Base-by-base conservation (phyloP, 1,139 yeast genomes). In the Debaryomycetaceae sp. region DNA sequence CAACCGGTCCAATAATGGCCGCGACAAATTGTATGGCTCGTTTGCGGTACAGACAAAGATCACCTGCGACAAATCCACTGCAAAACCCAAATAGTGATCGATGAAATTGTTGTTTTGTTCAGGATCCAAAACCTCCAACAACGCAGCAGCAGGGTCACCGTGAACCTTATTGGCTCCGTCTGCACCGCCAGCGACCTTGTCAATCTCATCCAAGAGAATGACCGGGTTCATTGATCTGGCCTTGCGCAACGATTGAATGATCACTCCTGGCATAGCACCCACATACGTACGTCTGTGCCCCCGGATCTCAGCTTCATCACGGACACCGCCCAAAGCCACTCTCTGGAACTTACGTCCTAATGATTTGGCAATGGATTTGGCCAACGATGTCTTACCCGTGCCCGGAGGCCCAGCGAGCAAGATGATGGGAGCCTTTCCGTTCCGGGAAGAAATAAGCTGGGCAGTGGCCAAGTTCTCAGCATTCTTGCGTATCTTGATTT, bases 331-430 rank as follows among this genome's bases (percentile, higher is more conserved):
- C 5, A 88, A 72, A 2, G 95, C 83, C 24, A 88, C 71, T 36
- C 96, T 66, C 56, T 86, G 94, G 51, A 86, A 84, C 43, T 78
- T 75, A 34, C 96, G 68, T 3, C 83, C 83, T 39, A 88, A 60
- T 2, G 94, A 75, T n/a, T 71, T 65, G 2, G 96, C 96, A 32
- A 88, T 78, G 0, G 95, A 83, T 49, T 80, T 80, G 3, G 95
- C 96, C 38, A 88, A 65, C 3, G 95, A 84, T 0, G 96, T 88
- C 52, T 88, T 88, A 24, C 96, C 96, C 5, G 88, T 95, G 28
- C 96, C 96, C 0, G 96, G 96, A 7, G 96, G 96, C 0, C 96
- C 96, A 3, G 88, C 88, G 37, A 89, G 65, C 56, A 86, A 70
- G 28, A 89, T 65, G 30, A 86, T 85, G 17, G 95, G 91, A 5